These are phyloP conservation scores for Pichia sp. DNA, from an alignment of 1,139 yeast species.

Conservation along the genomic window DNA sequence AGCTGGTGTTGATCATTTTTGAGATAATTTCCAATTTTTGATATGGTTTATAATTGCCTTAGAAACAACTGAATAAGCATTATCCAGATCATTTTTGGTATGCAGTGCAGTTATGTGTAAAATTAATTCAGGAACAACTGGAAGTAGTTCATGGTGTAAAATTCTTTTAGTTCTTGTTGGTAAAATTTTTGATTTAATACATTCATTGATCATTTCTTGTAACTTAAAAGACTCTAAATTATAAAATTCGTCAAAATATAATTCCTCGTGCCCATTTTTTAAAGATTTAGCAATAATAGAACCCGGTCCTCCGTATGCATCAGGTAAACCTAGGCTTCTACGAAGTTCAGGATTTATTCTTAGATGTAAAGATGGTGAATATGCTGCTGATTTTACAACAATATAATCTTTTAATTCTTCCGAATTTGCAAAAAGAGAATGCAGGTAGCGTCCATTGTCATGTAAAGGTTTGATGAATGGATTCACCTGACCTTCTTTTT, in stretches of 20 bases:
- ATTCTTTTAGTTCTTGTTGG: constrained; percentile 66
- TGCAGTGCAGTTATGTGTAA: constrained; percentile 54
- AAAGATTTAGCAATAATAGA: constrained; percentile 25
- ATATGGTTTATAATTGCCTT: constrained; percentile 18
- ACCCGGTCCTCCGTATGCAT: constrained; percentile 39
- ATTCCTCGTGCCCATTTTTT: constrained; percentile 28
- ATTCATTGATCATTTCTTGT: constrained; percentile 55
- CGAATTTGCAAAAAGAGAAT: constrained; percentile 33
- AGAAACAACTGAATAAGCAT: constrained; percentile 22
- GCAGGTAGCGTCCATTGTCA: constrained; percentile 32
- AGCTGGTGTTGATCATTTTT: not conserved
- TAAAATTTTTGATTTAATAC: constrained; percentile 47
- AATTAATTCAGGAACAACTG: constrained; percentile 68
- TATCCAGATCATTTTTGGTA: constrained; percentile 44
- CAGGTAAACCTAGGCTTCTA: constrained; percentile 39
- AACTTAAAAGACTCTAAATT: constrained; percentile 58
- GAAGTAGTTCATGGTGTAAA: constrained; percentile 69
- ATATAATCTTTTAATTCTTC: constrained; percentile 34
- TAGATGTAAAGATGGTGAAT: constrained; percentile 66
- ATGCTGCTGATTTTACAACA: constrained; percentile 48
- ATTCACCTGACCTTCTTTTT: constrained; percentile 20
- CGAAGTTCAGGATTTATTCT: constrained; percentile 42
- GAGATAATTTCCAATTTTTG: constrained; percentile 9
- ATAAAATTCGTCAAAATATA: constrained; percentile 34
- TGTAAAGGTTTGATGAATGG: constrained; percentile 22